These are phyloP conservation scores for Selenicereus undatus DNA, from an alignment of 148 eudicot species.

Conservation along the genomic window DNA sequence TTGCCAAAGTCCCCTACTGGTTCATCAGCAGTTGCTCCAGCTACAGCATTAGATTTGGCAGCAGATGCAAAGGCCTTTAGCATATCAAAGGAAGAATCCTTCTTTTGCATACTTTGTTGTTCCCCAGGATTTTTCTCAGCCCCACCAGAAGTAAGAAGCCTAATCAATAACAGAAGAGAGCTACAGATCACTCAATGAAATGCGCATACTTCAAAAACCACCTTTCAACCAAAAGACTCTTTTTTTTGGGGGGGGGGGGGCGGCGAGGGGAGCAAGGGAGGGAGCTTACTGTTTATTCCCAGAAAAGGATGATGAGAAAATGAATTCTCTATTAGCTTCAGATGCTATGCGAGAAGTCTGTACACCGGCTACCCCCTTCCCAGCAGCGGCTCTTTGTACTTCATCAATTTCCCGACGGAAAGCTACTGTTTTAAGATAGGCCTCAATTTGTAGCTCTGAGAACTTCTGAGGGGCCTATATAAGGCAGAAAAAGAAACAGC, in stretches of 20 bases:
- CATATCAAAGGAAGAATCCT: constrained; percentile 25
- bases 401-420: constrained; percentile 93
- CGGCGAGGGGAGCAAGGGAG: neutral
- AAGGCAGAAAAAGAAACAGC: constrained; percentile 9
- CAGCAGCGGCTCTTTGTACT: constrained; percentile 89
- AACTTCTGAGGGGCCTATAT: constrained; percentile 80
- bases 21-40: constrained; percentile 35
- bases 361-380: constrained; percentile 83
- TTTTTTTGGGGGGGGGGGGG: neutral
- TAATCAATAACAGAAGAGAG: constrained; percentile 23
- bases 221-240: constrained; percentile 1
- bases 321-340: constrained; percentile 86
- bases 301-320: constrained; percentile 86
- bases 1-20: constrained; percentile 30
- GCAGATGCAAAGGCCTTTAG: constrained; percentile 29
- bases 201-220: neutral
- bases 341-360: constrained; percentile 98
- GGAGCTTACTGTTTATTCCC: constrained; percentile 81
- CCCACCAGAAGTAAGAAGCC: constrained; percentile 68
- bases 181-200: constrained; percentile 7
- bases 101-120: constrained; percentile 36
- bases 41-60: constrained; percentile 29
- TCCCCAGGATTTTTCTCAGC: constrained; percentile 32
- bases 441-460: constrained; percentile 91
- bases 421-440: constrained; percentile 98